Evolutionary conservation across 2,329 filamentous ascomycete genomes (phyloP), one percentile per base, ranked within the genome.

Genomic region (Aureobasidium uvarum): DNA sequence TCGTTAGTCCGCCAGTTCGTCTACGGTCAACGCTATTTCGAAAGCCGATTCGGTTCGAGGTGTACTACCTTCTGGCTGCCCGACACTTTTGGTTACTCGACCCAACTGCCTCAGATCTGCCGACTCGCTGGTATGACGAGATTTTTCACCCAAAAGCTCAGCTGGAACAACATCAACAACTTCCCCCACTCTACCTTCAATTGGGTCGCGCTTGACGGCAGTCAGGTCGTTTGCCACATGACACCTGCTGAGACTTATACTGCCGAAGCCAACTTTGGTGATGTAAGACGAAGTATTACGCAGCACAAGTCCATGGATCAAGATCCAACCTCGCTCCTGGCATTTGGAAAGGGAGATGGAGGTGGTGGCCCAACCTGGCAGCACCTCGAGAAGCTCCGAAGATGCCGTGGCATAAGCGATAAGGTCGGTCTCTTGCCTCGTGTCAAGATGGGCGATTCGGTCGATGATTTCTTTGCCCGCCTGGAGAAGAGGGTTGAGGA

Each of bases 161-260:
- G 94, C 81, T 99, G 95, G 95, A 98, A 98, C 81, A 98, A 98
- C 76, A 98, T 98, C 84, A 98, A 98, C 80, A 96, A 90, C 74
- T 99, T 98, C 79, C 95, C 95, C 0, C 95, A 98, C 75, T 98
- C 95, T 6, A 98, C 95, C 0, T 99, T 99, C 83, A 96, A 96
- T 77, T 99, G 95, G 95, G 93, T 99, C 38, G 87, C 92, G 14
- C 85, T 97, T 16, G 95, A 99, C 76, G 94, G 95, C 66, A 96
- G 91, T 73, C 95, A 98, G 74, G 95, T 99, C 70, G 86, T 99
- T 68, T 98, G 94, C 77, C 95, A 99, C 74, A 99, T 99, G 95
- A 87, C 93, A 3, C 95, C 95, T 1, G 86, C 91, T 2, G 93
- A 99, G 78, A 98, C 95, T 0, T 98, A 99, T 76, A 98, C 94